Evolutionary conservation across 805 yeast genomes (phyloP), one percentile per base, ranked within the genome.

Genomic region (Lipomyces japonicus): DNA sequence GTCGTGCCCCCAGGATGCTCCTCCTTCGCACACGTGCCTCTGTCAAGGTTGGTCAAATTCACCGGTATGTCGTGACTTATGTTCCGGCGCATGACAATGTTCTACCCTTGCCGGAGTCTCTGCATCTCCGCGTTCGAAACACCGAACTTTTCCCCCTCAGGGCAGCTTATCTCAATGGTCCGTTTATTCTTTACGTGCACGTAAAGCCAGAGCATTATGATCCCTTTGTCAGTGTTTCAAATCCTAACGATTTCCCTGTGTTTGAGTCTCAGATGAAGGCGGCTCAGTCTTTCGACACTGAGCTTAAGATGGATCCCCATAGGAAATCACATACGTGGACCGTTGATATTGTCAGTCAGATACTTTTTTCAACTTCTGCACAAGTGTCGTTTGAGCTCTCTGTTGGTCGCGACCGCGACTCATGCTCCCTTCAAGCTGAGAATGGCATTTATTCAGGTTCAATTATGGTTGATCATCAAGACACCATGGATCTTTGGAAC

Each of bases 111-210:
- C 58, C 57, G 14, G 32, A 7, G 26, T 35, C 52, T 21, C 36
- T 54, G 31, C 42, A 31, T 41, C 42, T 39, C 19, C 51, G 45
- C 6, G 45, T 45, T 16, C 46, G 50, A 19, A 55, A 55, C 35
- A 54, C 41, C n/a, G 60, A 55, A 44, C 37, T 39, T 12, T 40
- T 55, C 22, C 58, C 60, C 5, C 39, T 55, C 12, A 68, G 95
- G 25, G 95, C 97, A 0, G 85, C 95, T 1, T 87, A 82, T 61
- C 67, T 93, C 39, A 82, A 90, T 1, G 98, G 97, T 0, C 98
- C 98, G 0, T 91, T 81, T 63, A 74, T 86, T 2, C 68, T 93
- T 4, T 93, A 93, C 62, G 86, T 82, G 21, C 97, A 91, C 66
- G 79, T 93, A 42, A 73, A 82, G 39, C 81, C 91, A 0, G 72